Percentiles rank a stretch among this genome's conserved stretches.
Evolutionary conservation across 176 grass and related monocot genomes (phyloP).

Genomic region (Microstegium vimineum): DNA sequence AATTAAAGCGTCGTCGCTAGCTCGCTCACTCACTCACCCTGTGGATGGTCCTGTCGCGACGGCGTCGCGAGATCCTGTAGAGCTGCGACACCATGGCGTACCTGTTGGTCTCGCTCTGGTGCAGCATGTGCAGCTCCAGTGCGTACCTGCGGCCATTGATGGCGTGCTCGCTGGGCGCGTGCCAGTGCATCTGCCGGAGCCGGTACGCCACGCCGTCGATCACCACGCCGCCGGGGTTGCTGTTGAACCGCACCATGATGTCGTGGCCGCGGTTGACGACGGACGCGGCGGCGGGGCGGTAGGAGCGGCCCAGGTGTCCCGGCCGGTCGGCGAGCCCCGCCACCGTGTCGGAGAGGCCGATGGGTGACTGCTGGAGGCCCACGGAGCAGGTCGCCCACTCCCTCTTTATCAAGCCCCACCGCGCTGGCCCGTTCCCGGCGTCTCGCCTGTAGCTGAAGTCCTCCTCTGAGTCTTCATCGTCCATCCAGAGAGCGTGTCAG

Average conservation of each 20-base stretch:
- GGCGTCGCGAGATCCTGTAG: constrained; percentile 25
- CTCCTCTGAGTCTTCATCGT: constrained; percentile 32
- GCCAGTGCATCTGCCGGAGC: constrained; percentile 82
- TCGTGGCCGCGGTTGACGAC: constrained; percentile 65
- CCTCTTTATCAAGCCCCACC: constrained; percentile 48
- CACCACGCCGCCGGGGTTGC: constrained; percentile 43
- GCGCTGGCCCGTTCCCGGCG: constrained; percentile 42
- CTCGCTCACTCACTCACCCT: constrained; percentile 16
- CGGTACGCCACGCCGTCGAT: constrained; percentile 50
- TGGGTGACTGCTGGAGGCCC: constrained; percentile 57
- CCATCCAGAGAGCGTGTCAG: not conserved
- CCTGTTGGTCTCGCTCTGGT: constrained; percentile 29
- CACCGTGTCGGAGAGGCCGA: constrained; percentile 27
- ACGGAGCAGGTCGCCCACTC: constrained; percentile 51
- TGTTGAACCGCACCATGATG: constrained; percentile 62
- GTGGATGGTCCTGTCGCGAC: constrained; percentile 44
- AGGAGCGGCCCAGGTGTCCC: constrained; percentile 25
- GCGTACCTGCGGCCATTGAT: constrained; percentile 55
- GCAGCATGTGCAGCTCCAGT: constrained; percentile 82
- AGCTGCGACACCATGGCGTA: constrained; percentile 56
- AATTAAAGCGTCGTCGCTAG: too few species aligned
- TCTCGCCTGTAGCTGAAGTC: constrained; percentile 50
- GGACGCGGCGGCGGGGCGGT: constrained; percentile 33
- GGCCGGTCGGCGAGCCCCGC: not conserved
- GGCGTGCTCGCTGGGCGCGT: constrained; percentile 78